Conservation (phyloP, 1,284 basidiomycete species). For the Athelia sp. region DNA sequence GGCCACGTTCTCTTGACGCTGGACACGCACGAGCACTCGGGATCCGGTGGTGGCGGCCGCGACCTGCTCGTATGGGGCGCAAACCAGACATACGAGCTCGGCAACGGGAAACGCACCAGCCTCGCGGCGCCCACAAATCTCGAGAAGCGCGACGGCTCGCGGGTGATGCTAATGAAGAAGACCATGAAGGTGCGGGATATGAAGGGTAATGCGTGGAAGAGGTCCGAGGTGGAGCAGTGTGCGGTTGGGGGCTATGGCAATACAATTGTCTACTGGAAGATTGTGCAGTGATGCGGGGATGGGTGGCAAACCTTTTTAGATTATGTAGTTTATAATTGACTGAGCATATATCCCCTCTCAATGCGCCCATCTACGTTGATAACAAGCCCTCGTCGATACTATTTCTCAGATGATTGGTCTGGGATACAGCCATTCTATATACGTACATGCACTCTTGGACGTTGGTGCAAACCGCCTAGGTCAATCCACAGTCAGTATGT, state of each 20-base stretch:
- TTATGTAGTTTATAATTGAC: too few relatives aligned
- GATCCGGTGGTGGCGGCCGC: constrained; percentile 42
- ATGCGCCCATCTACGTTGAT: too few relatives aligned
- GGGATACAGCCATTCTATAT: too few relatives aligned
- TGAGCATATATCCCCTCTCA: too few relatives aligned
- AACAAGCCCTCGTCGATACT: too few relatives aligned
- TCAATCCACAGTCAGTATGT: too few relatives aligned
- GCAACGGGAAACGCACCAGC: constrained; percentile 79
- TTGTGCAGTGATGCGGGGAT: constrained; percentile 15
- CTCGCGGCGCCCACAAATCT: constrained; percentile 62
- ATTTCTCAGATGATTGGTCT: too few relatives aligned
- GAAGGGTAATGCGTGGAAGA: constrained; percentile 59
- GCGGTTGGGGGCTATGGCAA: constrained; percentile 59
- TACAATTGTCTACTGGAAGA: constrained; percentile 75
- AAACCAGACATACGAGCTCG: constrained; percentile 77
- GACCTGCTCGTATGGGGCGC: constrained; percentile 68
- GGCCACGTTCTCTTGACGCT: constrained; percentile 79
- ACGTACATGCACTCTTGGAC: too few relatives aligned
- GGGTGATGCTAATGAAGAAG: constrained; percentile 51
- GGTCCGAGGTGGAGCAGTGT: constrained; percentile 66
- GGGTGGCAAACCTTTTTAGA: too few relatives aligned
- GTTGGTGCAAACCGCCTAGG: too few relatives aligned
- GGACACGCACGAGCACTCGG: constrained; percentile 45
- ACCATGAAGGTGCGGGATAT: constrained; percentile 62
- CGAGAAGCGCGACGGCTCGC: constrained; percentile 43